Evolutionary conservation across 495 filamentous ascomycete species (phyloP), one percentile per base, ranked within the genome.

Genomic region (Xylaria palmicola): DNA sequence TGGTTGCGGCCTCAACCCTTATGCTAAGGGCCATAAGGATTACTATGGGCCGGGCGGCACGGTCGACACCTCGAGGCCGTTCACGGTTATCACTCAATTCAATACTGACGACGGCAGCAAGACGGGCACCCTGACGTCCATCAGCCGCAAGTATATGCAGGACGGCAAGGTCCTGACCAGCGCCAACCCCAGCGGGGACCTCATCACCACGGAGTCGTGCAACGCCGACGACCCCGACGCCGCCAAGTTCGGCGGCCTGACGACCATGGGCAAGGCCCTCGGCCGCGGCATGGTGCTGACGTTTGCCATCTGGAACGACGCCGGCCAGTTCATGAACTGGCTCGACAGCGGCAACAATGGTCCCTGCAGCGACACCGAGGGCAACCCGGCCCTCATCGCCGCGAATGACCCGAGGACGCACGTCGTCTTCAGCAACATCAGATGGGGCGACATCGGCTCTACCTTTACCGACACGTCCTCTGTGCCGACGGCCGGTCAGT

Each of bases 11-110:
- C 72, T 64, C 62, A 77, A 77, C 68, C 63, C 64, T 13, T 88
- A 82, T 76, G 72, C 72, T 32, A 68, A 77, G 66, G 84, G 84
- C 29, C 71, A 79, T 64, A 74, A 65, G 6, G 62, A 51, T 47
- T 88, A 82, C 77, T 87, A 77, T 66, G 84, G 82, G 7, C 74
- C 75, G 6, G 75, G 74, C 24, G 60, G 63, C 64, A 84, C 68
- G 4, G 74, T 90, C 56, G 81, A 90, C 73, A 85, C 86, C 51
- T 77, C 70, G 36, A 77, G 80, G 55, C 78, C 78, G 6, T 78
- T 91, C 63, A 91, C 86, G 13, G 86, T 90, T 10, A 82, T 88
- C 37, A 91, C 88, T 4, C 86, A 90, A 66, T 90, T 90, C 75
- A 66, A 85, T 59, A 87, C 84, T 22, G 62, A 76, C 56, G 77